Evolutionary conservation across 2,329 filamentous ascomycete genomes (phyloP).

Genomic region (Sordariomycetes sp.): DNA sequence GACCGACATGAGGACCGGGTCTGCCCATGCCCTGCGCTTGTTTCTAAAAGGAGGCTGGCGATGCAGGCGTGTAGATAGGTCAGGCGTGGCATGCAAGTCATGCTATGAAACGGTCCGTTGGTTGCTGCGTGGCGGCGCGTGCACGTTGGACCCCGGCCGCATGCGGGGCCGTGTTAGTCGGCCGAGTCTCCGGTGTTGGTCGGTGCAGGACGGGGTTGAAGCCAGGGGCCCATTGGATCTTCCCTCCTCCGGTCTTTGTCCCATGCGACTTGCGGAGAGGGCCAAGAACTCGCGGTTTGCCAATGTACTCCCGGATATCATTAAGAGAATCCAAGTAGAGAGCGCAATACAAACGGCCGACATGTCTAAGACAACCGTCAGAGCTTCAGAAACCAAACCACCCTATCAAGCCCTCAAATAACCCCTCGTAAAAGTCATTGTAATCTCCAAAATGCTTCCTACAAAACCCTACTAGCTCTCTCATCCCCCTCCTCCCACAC

Average conservation of each 20-base stretch:
- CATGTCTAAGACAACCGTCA: no score
- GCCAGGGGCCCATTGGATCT: no score
- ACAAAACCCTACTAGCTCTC: background rate
- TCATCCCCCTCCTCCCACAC: background rate
- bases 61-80: background rate
- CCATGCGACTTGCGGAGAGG: no score
- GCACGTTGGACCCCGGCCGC: background rate
- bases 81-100: background rate
- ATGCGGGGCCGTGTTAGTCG: background rate
- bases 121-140: background rate
- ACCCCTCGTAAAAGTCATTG: background rate
- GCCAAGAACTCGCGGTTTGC: no score
- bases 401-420: background rate
- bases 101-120: background rate
- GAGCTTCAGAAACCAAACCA: background rate
- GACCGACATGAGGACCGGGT: no score
- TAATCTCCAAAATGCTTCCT: background rate
- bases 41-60: background rate
- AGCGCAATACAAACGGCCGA: no score
- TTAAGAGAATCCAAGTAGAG: no score
- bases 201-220: no score
- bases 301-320: no score
- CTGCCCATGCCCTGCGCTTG: no score
- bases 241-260: no score
- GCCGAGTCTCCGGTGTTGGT: background rate